Base-by-base conservation (phyloP, 805 yeast genomes). In the Starmerella etchellsii region DNA sequence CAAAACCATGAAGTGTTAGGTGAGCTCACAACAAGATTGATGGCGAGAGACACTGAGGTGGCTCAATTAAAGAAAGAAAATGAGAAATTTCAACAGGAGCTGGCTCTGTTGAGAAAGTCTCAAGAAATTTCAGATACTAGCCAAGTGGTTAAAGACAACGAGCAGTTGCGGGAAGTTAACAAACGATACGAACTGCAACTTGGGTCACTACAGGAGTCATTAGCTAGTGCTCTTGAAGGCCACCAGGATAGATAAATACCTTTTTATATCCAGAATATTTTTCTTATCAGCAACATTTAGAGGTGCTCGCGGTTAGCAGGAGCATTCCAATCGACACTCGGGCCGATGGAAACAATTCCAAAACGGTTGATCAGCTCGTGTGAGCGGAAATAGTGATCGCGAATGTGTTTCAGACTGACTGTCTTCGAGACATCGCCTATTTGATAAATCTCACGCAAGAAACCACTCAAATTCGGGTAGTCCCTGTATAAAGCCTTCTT, bases 401-500 rank as follows among this genome's bases (percentile, higher is more conserved):
- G 88, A 65, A 88, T 87, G 60, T 91, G 97, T 30, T 79, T 83
- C 55, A 91, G 83, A 57, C 81, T 69, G 16, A 94, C 83, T 11
- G 95, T 82, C 28, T 72, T 73, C 51, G 71, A 70, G 63, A 88
- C 81, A 9, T 78, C 83, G 16, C 76, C 74, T 42, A 70, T 55
- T 37, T 69, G 66, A 64, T 87, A 91, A 53, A 91, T 68, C 50
- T 80, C 73, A 51, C 80, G 68, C 52, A 87, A 60, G 94, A 94
- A 88, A 45, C 73, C 65, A 62, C 84, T 79, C 40, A 87, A 61
- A 52, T 68, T 63, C 19, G 96, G 96, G 59, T 74, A 88, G 48
- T 83, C 81, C 32, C 54, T 59, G 56, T 95, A 73, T 53, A 88
- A 81, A 67, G 77, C 79, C 36, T 77, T 77, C 46, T 84, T 60